These are phyloP conservation scores for Pharnaceum exiguum DNA, from an alignment of 148 eudicot genomes.

Conservation along the genomic window DNA sequence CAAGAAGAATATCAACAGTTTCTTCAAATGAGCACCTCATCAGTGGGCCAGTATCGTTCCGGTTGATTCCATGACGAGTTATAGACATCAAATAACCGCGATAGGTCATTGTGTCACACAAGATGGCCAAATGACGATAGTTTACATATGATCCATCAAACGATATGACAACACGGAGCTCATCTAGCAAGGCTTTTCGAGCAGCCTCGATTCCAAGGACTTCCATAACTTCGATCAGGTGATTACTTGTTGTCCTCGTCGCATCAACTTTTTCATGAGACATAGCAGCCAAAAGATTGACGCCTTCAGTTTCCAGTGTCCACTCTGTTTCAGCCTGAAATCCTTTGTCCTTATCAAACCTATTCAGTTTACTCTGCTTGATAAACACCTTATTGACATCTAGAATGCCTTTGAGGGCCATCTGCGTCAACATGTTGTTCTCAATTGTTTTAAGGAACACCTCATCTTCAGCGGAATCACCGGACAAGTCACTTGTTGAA, in stretches of 20 bases:
- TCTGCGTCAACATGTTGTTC: constrained; percentile 93
- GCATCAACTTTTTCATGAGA: constrained; percentile 93
- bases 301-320: constrained; percentile 99
- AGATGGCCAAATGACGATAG: constrained; percentile 88
- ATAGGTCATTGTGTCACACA: constrained; percentile 98
- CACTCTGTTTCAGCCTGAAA: constrained; percentile 84
- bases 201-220: constrained; percentile 98
- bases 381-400: constrained; percentile 97
- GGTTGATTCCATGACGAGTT: constrained; percentile 93
- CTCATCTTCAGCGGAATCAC: constrained; percentile 96
- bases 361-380: constrained; percentile 66
- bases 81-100: constrained; percentile 99
- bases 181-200: constrained; percentile 86
- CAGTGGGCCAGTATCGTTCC: constrained; percentile 93
- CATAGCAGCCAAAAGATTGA: constrained; percentile 92
- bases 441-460: constrained; percentile 93
- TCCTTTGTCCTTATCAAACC: constrained; percentile 78
- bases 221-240: constrained; percentile 93
- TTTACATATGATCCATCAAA: constrained; percentile 98
- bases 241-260: constrained; percentile 86
- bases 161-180: constrained; percentile 94
- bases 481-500: constrained; percentile 77
- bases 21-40: constrained; percentile 99
- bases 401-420: constrained; percentile 92
- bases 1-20: constrained; percentile 97